Percentiles rank a stretch among this genome's conserved stretches.
These are phyloP conservation scores for Chenopodium formosanum DNA, from an alignment of 148 eudicot species.

Conservation along the genomic window DNA sequence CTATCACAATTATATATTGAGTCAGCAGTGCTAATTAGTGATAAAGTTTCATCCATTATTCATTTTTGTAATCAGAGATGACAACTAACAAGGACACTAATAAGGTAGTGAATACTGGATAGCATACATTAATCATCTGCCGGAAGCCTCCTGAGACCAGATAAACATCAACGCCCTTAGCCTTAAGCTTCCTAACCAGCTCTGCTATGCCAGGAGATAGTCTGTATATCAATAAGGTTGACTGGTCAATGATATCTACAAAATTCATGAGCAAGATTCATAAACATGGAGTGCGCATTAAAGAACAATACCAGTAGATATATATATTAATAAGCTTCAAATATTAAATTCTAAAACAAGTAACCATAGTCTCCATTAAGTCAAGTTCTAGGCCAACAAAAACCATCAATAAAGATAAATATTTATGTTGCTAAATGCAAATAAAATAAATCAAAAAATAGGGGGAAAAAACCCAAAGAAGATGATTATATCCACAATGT, in stretches of 20 bases:
- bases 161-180: conserved; percentile 54
- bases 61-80: not conserved
- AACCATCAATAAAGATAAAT: not conserved
- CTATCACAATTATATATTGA: not conserved
- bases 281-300: not conserved
- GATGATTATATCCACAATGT: not conserved
- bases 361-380: not conserved
- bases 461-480: too few species aligned
- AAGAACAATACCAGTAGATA: not conserved
- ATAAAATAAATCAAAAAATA: too few species aligned
- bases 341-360: not conserved
- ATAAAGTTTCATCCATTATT: not conserved
- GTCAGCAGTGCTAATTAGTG: not conserved
- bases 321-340: not conserved
- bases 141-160: conserved; percentile 97
- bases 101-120: not conserved
- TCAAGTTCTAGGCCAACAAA: not conserved
- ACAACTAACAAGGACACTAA: not conserved
- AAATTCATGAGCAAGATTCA: not conserved
- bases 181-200: conserved; percentile 77
- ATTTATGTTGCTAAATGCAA: not conserved
- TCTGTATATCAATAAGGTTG: conserved; percentile 36
- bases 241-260: conserved; percentile 6
- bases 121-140: conserved; percentile 86
- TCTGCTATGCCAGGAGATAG: conserved; percentile 89